Evolutionary conservation across 768 basidiomycete species (phyloP).

Genomic region (Boletus barrowsii): DNA sequence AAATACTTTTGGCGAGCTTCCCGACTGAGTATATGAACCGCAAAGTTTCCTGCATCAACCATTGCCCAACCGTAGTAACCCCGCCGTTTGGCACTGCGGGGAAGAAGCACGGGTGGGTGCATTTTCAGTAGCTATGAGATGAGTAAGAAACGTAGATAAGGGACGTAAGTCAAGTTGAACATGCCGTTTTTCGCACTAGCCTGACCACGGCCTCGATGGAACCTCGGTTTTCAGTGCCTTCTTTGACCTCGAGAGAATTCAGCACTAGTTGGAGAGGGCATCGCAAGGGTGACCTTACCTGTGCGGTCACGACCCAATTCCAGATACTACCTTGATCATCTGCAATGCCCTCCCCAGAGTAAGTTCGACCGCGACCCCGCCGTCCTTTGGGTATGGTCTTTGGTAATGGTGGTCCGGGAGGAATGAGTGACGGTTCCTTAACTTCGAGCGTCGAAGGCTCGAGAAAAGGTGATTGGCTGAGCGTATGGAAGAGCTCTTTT

Average conservation of each 20-base stretch:
- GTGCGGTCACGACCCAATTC: constrained; percentile 73
- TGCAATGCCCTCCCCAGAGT: constrained; percentile 57
- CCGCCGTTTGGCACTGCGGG: constrained; percentile 59
- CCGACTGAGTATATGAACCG: constrained; percentile 70
- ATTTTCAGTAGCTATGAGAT: constrained; percentile 54
- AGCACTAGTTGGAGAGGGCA: neutral
- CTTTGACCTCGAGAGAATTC: constrained; percentile 58
- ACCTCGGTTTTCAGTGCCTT: constrained; percentile 78
- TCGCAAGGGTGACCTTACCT: constrained; percentile 41
- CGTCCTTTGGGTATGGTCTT: constrained; percentile 54
- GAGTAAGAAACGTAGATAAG: constrained; percentile 8
- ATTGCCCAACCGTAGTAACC: constrained; percentile 77
- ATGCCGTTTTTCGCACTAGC: constrained; percentile 64
- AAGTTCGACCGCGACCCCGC: constrained; percentile 64
- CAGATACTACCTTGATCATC: constrained; percentile 60
- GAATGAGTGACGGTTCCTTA: constrained; percentile 45
- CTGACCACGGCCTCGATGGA: constrained; percentile 74
- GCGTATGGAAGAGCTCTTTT: constrained; percentile 52
- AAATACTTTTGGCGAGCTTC: constrained; percentile 71
- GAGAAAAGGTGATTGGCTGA: constrained; percentile 64
- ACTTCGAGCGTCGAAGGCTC: constrained; percentile 60
- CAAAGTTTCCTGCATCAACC: constrained; percentile 79
- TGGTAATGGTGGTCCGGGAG: constrained; percentile 61
- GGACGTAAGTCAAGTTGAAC: constrained; percentile 25
- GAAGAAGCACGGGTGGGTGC: constrained; percentile 57